Evolutionary conservation across 2,329 filamentous ascomycete species (phyloP), one percentile per base, ranked within the genome.

Genomic region (Fusarium ramigenum): DNA sequence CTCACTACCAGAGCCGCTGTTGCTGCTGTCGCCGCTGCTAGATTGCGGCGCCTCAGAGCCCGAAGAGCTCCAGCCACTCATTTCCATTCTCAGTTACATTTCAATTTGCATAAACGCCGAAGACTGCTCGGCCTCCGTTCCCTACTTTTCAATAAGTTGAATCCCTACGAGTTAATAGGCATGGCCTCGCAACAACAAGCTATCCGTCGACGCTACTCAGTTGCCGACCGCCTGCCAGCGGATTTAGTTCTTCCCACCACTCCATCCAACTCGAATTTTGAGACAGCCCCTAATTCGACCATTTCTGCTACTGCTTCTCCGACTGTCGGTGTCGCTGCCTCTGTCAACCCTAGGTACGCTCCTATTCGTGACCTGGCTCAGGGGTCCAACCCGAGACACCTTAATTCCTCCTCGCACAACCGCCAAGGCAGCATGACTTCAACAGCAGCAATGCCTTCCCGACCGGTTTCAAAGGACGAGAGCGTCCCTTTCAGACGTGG

Each of bases 1-100:
- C 79, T 84, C 77, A 81, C 82, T 78, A 80, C 84, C 79, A 84
- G 82, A 81, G 83, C 83, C 79, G 80, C 82, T 66, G 79, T 78
- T 74, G 81, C 79, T 79, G 78, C 80, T 79, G 83, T 78, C 72
- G 82, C 80, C 78, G 78, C 80, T 80, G 83, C 81, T 80, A 82
- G 79, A 78, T 78, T 78, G 75, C 81, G 82, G 79, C 80, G 81
- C 74, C 79, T 80, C 77, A 79, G 80, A 80, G 79, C 80, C 74
- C 77, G 63, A 69, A 78, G 78, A 78, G 78, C 80, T 78, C 80
- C 80, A 72, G 80, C 79, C 80, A 78, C 76, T 81, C 82, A 77
- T 79, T 59, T 50, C 42, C 23, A 59, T 50, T 59, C 56, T 59
- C 42, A 28, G 32, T 59, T 50, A 37, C 42, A 50, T 59, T 50